Evolutionary conservation across 2,329 filamentous ascomycete genomes (phyloP), one percentile per base, ranked within the genome.

Genomic region (Lithohypha guttulata): DNA sequence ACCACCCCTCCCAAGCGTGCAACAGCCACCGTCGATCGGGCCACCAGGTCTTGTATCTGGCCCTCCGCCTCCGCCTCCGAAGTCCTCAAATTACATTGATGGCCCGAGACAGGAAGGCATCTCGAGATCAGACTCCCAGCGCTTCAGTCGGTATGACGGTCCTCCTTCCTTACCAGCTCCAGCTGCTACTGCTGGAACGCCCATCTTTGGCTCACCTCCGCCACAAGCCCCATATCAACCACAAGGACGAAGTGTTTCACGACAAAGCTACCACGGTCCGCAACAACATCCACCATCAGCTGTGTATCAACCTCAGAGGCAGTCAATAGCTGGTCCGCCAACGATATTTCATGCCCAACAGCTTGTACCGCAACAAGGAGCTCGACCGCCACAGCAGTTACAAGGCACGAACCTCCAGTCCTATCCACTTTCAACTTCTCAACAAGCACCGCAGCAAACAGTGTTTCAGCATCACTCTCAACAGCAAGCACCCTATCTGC

Each of bases 11-110:
- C 64, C 80, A 42, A 62, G 66, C 31, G 57, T 57, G 50, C 41
- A 55, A 44, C 40, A 54, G 47, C 34, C 53, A 48, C 25, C 59
- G 56, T 32, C 53, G 44, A 22, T 63, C 55, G 11, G 49, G 19
- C 40, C 42, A 39, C 41, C 58, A 7, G 39, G 45, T 17, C 36
- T 44, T 22, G 41, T 53, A 17, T 62, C 65, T 39, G 71, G 75
- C 32, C 77, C 79, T 22, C 73, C 75, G 3, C 60, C 79, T 6
- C 79, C 79, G 39, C 77, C 79, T 35, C 64, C 43, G 18, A 41
- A 41, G 14, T 76, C 13, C 76, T 77, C 10, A 71, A 73, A 28
- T 73, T 77, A 51, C 60, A 13, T 15, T 10, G 42, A 18, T 14
- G 32, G 39, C 5, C 13, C 34, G 25, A 29, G 34, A 25, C 4